Evolutionary conservation across 768 basidiomycete species (phyloP).

Genomic region (Russula olivacea): DNA sequence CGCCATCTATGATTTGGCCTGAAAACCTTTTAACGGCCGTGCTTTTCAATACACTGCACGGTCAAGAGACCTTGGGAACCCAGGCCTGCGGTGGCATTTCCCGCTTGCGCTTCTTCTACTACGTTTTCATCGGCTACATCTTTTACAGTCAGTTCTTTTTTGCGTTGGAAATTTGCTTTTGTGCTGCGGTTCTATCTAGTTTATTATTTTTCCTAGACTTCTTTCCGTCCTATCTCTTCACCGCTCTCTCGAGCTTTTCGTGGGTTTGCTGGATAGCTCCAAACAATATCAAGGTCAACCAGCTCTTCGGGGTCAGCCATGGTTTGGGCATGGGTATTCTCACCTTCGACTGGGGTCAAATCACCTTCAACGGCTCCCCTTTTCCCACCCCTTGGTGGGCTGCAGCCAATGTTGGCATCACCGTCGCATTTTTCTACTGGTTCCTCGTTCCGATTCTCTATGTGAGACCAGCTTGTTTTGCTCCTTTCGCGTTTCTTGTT

Average conservation of each 20-base stretch:
- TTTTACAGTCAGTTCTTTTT: slow-evolving; percentile 25
- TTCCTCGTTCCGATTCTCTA: too few relatives aligned
- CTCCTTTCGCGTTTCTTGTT: too few relatives aligned
- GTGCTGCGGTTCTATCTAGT: background rate
- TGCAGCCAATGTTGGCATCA: slow-evolving; percentile 57
- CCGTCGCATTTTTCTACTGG: slow-evolving; percentile 63
- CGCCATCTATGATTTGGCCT: slow-evolving; percentile 44
- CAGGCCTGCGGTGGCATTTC: slow-evolving; percentile 43
- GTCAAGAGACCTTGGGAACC: slow-evolving; percentile 39
- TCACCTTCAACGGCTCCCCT: slow-evolving; percentile 62
- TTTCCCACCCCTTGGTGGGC: slow-evolving; percentile 83
- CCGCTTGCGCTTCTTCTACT: slow-evolving; percentile 48
- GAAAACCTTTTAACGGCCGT: slow-evolving; percentile 39
- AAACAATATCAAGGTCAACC: too few relatives aligned
- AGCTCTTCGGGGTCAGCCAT: too few relatives aligned
- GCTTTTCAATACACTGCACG: slow-evolving; percentile 41
- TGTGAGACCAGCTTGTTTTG: too few relatives aligned
- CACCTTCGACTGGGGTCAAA: too few relatives aligned
- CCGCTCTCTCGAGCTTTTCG: too few relatives aligned
- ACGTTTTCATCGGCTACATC: slow-evolving; percentile 34
- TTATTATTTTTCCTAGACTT: background rate
- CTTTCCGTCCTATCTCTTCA: too few relatives aligned
- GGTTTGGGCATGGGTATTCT: too few relatives aligned
- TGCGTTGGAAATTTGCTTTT: too few relatives aligned
- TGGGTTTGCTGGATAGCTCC: too few relatives aligned